Evolutionary conservation across 768 basidiomycete genomes (phyloP), one percentile per base, ranked within the genome.

Genomic region (Thelephora aurantiotincta): DNA sequence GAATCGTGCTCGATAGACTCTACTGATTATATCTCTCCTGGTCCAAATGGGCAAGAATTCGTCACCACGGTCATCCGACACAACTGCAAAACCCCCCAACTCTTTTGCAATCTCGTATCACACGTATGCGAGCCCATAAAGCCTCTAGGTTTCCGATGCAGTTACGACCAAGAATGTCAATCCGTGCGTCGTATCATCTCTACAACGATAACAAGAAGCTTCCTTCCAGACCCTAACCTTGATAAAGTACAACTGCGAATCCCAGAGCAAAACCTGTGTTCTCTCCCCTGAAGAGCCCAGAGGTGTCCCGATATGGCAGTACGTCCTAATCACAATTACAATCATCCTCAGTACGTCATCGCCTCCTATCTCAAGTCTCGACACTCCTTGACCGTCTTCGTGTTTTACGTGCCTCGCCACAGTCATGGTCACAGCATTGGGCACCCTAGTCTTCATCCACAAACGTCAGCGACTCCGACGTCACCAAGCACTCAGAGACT

Each of bases 91-190:
- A 68, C 67, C 4, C 68, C 74, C 2, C 63, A 60, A 11, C 60
- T 75, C 6, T 80, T 74, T 60, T 82, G 82, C 58, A 74, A 77
- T 50, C 63, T 68, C 5, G 54, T 56, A 1, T 48, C 61, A 2
- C 50, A 62, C 19, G 62, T 68, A 6, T 82, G 80, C 52, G 56
- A 72, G 43, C 60, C 59, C 44, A 67, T 65, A 33, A 73, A 72
- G 51, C 49, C 53, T 1, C 30, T 75, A 19, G 72, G 72, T 0
- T 55, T 51, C 4, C 46, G 58, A 0, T 82, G 81, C 55, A 51
- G 52, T 5, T 65, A 65, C 9, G 78, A 82, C 56, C 68, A 70
- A 42, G 73, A 80, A 65, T 82, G 74, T 53, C 57, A 62, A 46
- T 57, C 65, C 44, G 73, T 73, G 33, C 26, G 67, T 52, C 30